Evolutionary conservation across 176 grass and related monocot genomes (phyloP).

Genomic region (Oryza punctata): DNA sequence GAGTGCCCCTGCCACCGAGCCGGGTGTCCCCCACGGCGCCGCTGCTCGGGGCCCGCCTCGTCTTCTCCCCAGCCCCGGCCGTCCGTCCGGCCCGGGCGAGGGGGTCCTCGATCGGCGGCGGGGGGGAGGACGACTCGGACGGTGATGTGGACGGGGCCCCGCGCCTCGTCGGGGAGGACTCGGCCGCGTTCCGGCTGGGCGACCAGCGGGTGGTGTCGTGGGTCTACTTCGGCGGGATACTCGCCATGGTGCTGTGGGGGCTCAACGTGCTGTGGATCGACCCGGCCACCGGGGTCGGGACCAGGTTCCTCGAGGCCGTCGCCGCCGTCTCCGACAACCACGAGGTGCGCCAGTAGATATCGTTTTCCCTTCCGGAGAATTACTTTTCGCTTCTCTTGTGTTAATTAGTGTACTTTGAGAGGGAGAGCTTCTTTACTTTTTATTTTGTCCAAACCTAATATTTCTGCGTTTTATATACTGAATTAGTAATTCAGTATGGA

Average conservation of each 20-base stretch:
- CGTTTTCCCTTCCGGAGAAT: neutral
- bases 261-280: conserved; percentile 87
- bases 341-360: conserved; percentile 54
- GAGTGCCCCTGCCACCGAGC: neutral
- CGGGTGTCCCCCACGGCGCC: neutral
- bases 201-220: conserved; percentile 75
- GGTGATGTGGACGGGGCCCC: conserved; percentile 21
- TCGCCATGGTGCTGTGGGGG: conserved; percentile 58
- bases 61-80: neutral
- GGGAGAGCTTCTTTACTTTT: neutral
- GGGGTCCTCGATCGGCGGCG: conserved; percentile 40
- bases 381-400: neutral
- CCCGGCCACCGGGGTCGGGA: conserved; percentile 67
- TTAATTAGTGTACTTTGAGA: neutral
- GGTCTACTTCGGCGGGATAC: conserved; percentile 78
- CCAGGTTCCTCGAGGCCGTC: conserved; percentile 68
- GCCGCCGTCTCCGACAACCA: conserved; percentile 68
- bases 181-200: conserved; percentile 66
- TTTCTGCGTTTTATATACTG: neutral
- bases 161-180: conserved; percentile 64
- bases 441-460: neutral
- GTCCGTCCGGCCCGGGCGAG: conserved; percentile 12
- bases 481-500: neutral
- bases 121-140: conserved; percentile 23
- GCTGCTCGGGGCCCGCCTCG: neutral